Base-by-base conservation (phyloP, 2,329 filamentous ascomycete genomes). In the Hypoxylon sp. region DNA sequence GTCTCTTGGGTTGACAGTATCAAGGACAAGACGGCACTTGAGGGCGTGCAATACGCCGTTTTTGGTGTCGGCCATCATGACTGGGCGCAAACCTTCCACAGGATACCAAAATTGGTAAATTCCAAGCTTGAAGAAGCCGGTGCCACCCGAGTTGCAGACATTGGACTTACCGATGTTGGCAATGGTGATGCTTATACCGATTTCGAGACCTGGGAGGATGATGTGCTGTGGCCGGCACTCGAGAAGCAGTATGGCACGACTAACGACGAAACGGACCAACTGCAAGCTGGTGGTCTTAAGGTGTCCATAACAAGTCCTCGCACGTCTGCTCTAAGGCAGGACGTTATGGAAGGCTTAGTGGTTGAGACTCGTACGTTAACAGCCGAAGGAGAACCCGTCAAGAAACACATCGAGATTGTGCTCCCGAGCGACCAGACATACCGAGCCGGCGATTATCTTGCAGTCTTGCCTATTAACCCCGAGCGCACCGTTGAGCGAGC, bases 361-460 rank as follows among this genome's bases (percentile, higher is more conserved):
- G 65, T 88, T 0, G 80, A 83, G 6, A 83, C 85, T 42, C 80
- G 78, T 48, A 74, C 80, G 0, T 79, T 92, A 32, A 87, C 84
- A 0, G 75, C 83, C 0, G 78, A 80, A 0, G 82, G 79, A 0
- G 83, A 81, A 24, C 80, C 86, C 0, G 79, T 80, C 36, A 93
- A 93, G 80, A 85, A 86, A 22, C 84, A 90, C 66, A 84, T 93
- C 18, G 87, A 88, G 67, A 87, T 93, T 32, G 85, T 87, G 64
- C 82, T 95, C 0, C 91, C 92, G 0, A 84, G 82, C 0, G 86
- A 84, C 52, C 83, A 87, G 81, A 84, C 82, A 0, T 95, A 94
- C 77, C 83, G 85, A 38, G 85, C 89, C 1, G 92, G 92, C 12
- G 92, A 95, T 73, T 95, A 96, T 74, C 83, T 95, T 0, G 89